phyloP scores from a whole-genome alignment of 805 yeast species.

The Kazachstania taianensis region DNA sequence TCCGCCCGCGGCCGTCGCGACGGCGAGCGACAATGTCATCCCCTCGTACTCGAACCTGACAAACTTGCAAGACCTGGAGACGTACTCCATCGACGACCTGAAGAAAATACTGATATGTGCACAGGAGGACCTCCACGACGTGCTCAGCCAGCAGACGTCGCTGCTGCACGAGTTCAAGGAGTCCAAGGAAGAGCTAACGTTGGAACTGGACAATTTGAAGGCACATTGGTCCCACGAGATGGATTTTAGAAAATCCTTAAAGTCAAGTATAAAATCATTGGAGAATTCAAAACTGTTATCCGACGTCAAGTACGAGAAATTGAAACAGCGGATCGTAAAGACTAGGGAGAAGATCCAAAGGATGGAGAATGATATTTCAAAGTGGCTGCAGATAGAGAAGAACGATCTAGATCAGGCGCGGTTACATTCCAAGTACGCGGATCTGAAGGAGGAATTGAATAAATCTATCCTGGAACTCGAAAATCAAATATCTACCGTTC shows the following conservation, averaged over 20 bases:
- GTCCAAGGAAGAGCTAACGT: constrained; percentile 18
- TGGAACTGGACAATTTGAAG: constrained; percentile 24
- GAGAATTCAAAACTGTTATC: constrained; percentile 26
- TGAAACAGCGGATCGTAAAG: constrained; percentile 21
- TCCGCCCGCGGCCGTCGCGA: background rate
- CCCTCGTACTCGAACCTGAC: constrained; percentile 24
- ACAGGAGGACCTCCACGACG: constrained; percentile 29
- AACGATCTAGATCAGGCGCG: constrained; percentile 11
- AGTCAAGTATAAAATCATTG: constrained; percentile 26
- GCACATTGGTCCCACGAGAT: constrained; percentile 27
- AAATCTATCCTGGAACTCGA: constrained; percentile 8
- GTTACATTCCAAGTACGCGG: constrained; percentile 10
- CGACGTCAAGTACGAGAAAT: constrained; percentile 24
- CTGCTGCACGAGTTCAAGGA: constrained; percentile 24
- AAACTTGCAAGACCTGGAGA: constrained; percentile 22
- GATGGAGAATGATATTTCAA: constrained; percentile 23
- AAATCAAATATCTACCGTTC: constrained; percentile 9
- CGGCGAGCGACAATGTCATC: constrained; percentile 3
- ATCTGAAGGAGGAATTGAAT: constrained; percentile 6
- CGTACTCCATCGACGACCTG: constrained; percentile 25
- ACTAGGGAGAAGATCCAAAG: constrained; percentile 16
- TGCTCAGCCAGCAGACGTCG: constrained; percentile 20
- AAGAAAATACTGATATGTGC: constrained; percentile 26
- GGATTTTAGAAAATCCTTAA: constrained; percentile 25
- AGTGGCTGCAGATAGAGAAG: constrained; percentile 18